Evolutionary conservation across 2,329 filamentous ascomycete species (phyloP).

Genomic region (Metarhizium robertsii): DNA sequence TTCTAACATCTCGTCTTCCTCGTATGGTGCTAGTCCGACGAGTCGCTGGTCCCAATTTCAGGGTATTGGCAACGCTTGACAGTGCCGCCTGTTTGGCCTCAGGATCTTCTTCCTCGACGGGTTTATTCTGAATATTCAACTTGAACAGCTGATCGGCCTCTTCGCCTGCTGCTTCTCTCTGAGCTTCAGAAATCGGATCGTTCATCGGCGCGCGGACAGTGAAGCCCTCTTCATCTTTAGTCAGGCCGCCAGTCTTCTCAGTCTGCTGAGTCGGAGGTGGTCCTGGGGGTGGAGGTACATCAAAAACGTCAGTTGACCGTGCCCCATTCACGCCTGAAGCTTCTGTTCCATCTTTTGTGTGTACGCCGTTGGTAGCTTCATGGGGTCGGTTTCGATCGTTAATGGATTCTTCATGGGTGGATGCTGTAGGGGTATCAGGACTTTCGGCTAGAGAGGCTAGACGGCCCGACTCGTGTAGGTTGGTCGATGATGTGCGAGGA

Average conservation of each 20-base stretch:
- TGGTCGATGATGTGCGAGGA: slow-evolving; percentile 49
- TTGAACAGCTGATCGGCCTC: slow-evolving; percentile 63
- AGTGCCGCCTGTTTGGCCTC: slow-evolving; percentile 65
- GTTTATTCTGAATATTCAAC: slow-evolving; percentile 69
- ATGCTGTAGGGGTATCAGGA: slow-evolving; percentile 29
- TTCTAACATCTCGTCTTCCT: slow-evolving; percentile 82
- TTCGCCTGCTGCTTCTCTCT: slow-evolving; percentile 50
- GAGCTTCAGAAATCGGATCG: slow-evolving; percentile 61
- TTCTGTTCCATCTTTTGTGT: slow-evolving; percentile 20
- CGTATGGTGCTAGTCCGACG: slow-evolving; percentile 69
- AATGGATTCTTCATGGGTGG: slow-evolving; percentile 17
- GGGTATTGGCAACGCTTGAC: slow-evolving; percentile 64
- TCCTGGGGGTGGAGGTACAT: slow-evolving; percentile 41
- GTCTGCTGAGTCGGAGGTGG: slow-evolving; percentile 38
- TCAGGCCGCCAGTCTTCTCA: slow-evolving; percentile 26
- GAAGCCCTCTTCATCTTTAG: slow-evolving; percentile 65
- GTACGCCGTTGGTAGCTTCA: slow-evolving; percentile 37
- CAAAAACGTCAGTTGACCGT: slow-evolving; percentile 35
- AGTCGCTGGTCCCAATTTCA: slow-evolving; percentile 57
- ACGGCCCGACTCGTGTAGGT: slow-evolving; percentile 44
- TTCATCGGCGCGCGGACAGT: slow-evolving; percentile 57
- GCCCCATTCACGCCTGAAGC: slow-evolving; percentile 37
- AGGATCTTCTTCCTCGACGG: slow-evolving; percentile 68
- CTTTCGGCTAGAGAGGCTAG: slow-evolving; percentile 50
- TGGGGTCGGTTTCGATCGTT: slow-evolving; percentile 20